Evolutionary conservation across 768 basidiomycete genomes (phyloP).

Genomic region (Daedaleopsis sinensis): DNA sequence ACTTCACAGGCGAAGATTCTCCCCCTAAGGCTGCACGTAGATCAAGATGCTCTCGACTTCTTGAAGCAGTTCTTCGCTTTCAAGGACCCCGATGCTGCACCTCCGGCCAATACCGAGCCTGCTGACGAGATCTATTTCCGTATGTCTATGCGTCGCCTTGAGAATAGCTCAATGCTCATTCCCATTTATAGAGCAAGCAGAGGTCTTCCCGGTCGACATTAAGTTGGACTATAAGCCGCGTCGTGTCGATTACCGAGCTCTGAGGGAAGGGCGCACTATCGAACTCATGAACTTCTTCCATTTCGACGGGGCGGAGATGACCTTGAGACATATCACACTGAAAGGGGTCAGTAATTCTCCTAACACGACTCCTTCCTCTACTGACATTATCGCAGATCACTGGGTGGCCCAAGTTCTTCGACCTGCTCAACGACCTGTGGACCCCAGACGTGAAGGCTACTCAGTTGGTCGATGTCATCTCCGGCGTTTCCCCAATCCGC

Average conservation of each 20-base stretch:
- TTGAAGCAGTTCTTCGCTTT: conserved; percentile 96
- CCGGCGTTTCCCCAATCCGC: conserved; percentile 94
- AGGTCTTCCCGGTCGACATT: conserved; percentile 92
- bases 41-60: conserved; percentile 98
- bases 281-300: conserved; percentile 99
- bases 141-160: conserved; percentile 38
- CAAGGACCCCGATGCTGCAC: conserved; percentile 56
- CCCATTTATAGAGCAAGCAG: conserved; percentile 73
- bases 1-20: conserved; percentile 77
- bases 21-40: conserved; percentile 90
- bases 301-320: conserved; percentile 99
- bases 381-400: conserved; percentile 60
- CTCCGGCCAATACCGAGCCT: conserved; percentile 38
- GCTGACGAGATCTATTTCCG: conserved; percentile 71
- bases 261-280: conserved; percentile 89
- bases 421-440: conserved; percentile 96
- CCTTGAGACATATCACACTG: conserved; percentile 87
- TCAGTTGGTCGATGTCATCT: conserved; percentile 95
- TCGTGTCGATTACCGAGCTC: conserved; percentile 89
- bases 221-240: conserved; percentile 99
- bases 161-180: neutral
- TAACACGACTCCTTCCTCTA: neutral
- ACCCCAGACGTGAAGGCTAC: conserved; percentile 99
- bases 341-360: conserved; percentile 69
- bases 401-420: conserved; percentile 89